phyloP scores from a whole-genome alignment of 352 stramenopile genomes.

The Discostella stelligera region DNA sequence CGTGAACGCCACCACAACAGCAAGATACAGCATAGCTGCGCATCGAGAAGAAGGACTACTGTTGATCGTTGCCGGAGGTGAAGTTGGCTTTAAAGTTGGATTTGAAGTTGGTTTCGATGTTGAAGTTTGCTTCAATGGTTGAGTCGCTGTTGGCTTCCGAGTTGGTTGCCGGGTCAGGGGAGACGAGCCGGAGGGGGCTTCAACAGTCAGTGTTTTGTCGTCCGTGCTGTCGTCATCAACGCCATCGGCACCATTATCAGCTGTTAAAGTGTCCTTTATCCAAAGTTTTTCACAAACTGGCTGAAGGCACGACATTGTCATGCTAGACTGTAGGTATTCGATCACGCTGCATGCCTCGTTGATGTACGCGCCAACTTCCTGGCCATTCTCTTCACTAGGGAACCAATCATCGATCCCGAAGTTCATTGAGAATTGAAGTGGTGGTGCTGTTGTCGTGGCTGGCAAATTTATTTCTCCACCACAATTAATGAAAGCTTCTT shows the following conservation, averaged over 20 bases:
- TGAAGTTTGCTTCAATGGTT: too few relatives aligned
- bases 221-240: not conserved
- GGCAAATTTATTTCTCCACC: conserved; percentile 12
- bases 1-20: not conserved
- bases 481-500: conserved; percentile 35
- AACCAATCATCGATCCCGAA: conserved; percentile 14
- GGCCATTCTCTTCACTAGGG: not conserved
- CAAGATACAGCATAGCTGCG: conserved; percentile 1
- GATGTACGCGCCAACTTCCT: conserved; percentile 23
- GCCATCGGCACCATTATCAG: not conserved
- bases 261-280: conserved; percentile 29
- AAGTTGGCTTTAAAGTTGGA: conserved; percentile 11
- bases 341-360: conserved; percentile 37
- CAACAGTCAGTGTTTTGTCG: not conserved
- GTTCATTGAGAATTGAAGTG: conserved; percentile 11
- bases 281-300: conserved; percentile 33
- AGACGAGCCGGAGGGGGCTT: not conserved
- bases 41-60: not conserved
- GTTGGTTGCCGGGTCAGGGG: not conserved
- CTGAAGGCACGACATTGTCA: conserved; percentile 15
- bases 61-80: conserved; percentile 15
- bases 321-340: conserved; percentile 15
- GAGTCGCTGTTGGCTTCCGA: not conserved
- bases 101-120: conserved; percentile 11
- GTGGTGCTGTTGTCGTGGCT: conserved; percentile 15